Evolutionary conservation across 2,329 filamentous ascomycete genomes (phyloP).

Genomic region (Calonectria fujianensis): DNA sequence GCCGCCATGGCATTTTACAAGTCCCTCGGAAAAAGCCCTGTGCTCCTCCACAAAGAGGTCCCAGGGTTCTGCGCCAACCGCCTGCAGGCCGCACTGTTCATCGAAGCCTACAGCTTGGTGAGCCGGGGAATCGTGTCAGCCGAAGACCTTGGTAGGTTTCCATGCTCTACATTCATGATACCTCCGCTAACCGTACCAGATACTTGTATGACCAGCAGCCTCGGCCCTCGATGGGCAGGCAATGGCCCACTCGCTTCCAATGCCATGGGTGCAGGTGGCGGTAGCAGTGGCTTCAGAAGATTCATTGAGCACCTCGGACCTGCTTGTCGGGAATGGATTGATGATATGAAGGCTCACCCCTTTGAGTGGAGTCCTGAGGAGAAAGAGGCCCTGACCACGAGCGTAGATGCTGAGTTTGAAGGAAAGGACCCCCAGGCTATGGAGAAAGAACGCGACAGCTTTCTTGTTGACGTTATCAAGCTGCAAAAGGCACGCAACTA

Average conservation of each 20-base stretch:
- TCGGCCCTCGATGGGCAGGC: slow-evolving; percentile 15
- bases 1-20: slow-evolving; percentile 18
- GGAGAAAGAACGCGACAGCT: not conserved
- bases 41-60: slow-evolving; percentile 3
- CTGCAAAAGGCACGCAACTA: slow-evolving; percentile 1
- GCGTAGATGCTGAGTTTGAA: slow-evolving; percentile 8
- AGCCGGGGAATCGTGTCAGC: slow-evolving; percentile 16
- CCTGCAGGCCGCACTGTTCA: slow-evolving; percentile 1
- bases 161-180: not conserved
- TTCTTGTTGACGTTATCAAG: slow-evolving; percentile 9
- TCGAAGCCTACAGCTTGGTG: slow-evolving; percentile 13
- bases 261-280: slow-evolving; percentile 10
- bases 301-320: slow-evolving; percentile 9
- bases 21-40: slow-evolving; percentile 2
- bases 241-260: slow-evolving; percentile 5
- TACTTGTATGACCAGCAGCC: slow-evolving; percentile 9
- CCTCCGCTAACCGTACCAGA: not conserved
- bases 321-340: not conserved
- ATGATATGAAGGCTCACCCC: slow-evolving; percentile 5
- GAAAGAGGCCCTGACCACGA: not conserved
- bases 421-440: not conserved
- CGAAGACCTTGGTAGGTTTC: slow-evolving; percentile 4
- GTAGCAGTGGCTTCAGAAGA: slow-evolving; percentile 8
- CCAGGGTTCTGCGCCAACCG: slow-evolving; percentile 13
- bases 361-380: slow-evolving; percentile 17